Evolutionary conservation across 306 rosid genomes (phyloP), one percentile per base, ranked within the genome.

Genomic region (Gleditsia sinensis): DNA sequence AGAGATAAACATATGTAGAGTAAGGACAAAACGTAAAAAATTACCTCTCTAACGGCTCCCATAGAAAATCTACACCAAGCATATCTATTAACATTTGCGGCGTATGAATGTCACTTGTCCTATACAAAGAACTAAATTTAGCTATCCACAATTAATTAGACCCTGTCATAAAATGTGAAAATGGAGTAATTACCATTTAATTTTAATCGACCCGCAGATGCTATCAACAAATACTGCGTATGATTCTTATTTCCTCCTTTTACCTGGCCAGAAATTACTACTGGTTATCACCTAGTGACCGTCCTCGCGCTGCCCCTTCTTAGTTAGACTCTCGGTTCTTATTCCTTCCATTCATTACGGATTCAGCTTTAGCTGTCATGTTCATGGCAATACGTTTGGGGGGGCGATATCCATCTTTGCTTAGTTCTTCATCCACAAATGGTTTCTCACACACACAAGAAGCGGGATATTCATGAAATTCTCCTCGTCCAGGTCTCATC

Each of bases 401-500:
- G 55, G 63, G 67, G 12, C 43, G 67, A 73, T 79, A 78, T 72
- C 48, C 70, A 54, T 57, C 81, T 45, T 75, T 61, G 33, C 59
- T 69, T 1, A 53, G 34, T 49, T 76, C 69, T 37, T 65, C 75
- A 40, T 83, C 86, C n/a, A 46, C 69, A 43, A 36, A 69, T 57
- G 89, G 82, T 85, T 80, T 95, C 85, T 84, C 83, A 25, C 99
- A 95, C 39, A 95, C 36, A 74, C 99, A 95, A 6, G 90, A 67
- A 60, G 80, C 64, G 1, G 99, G 99, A 81, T 69, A 92, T 81
- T 95, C 99, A 63, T 88, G 98, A 84, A 90, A 88, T 72, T 95
- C 98, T 20, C 96, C 97, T 42, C 97, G 88, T 48, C 99, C 93
- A 21, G 82, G 90, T 84, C 79, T 87, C 90, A 92, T 77, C 82